Evolutionary conservation across 345 rosid genomes (phyloP).

Genomic region (Luvunga scandens): DNA sequence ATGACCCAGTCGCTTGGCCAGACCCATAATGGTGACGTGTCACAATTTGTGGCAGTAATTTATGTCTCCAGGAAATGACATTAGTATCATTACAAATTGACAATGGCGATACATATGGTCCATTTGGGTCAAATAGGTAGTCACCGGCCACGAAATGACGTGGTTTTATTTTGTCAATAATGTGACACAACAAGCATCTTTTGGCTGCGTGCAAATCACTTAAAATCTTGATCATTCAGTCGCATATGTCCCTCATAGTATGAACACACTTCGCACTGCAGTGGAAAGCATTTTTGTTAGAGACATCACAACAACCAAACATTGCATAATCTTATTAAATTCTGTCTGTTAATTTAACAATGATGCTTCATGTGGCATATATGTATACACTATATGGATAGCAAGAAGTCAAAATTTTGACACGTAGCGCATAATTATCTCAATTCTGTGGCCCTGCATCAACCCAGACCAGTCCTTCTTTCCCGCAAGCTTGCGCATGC

Average conservation of each 20-base stretch:
- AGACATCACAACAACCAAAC: not conserved
- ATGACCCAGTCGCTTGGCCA: too few species aligned
- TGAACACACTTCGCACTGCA: not conserved
- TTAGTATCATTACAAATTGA: not conserved
- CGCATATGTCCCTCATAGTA: conserved; percentile 9
- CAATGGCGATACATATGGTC: not conserved
- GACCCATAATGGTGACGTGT: too few species aligned
- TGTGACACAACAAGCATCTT: not conserved
- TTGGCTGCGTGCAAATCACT: not conserved
- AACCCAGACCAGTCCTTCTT: not conserved
- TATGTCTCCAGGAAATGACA: not conserved
- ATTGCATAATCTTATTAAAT: not conserved
- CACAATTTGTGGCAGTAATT: not conserved
- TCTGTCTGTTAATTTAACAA: not conserved
- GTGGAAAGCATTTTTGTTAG: conserved; percentile 1
- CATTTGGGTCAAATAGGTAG: conserved; percentile 16
- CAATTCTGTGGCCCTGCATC: not conserved
- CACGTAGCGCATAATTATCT: not conserved
- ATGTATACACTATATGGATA: too few species aligned
- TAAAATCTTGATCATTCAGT: conserved; percentile 5
- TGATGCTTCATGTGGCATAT: not conserved
- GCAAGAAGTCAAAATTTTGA: not conserved
- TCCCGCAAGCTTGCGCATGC: too few species aligned
- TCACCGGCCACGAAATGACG: conserved; percentile 20
- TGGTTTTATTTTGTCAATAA: conserved; percentile 13